phyloP scores from a whole-genome alignment of 805 yeast genomes.

The Candida sanyiensis region DNA sequence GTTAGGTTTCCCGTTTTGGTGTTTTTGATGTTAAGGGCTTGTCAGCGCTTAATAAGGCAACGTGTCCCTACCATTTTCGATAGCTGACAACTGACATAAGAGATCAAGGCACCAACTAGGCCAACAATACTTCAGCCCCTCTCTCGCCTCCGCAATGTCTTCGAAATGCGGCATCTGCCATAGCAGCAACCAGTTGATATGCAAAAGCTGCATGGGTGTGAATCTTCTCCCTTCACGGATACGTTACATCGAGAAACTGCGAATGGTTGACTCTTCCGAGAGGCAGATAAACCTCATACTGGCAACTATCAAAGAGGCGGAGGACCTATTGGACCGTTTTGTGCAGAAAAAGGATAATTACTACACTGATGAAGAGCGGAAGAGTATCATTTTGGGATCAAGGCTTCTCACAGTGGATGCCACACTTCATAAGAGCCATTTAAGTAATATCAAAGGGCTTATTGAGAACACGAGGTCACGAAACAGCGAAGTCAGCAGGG shows the following conservation, averaged over 20 bases:
- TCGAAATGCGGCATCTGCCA: background rate
- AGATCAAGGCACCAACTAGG: no score
- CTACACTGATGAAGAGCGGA: constrained; percentile 5
- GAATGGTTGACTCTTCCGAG: background rate
- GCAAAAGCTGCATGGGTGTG: constrained; percentile 1
- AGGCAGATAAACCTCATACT: constrained; percentile 7
- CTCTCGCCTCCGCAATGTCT: no score
- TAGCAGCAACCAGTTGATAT: background rate
- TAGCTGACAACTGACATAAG: no score
- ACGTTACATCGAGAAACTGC: background rate
- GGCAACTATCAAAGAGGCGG: constrained; percentile 13
- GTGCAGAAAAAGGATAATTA: constrained; percentile 5
- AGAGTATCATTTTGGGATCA: constrained; percentile 21
- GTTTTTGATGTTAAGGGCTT: no score
- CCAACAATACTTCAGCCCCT: no score
- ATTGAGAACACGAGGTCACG: constrained; percentile 7
- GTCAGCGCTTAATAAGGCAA: no score
- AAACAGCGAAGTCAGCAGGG: background rate
- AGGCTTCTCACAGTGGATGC: constrained; percentile 23
- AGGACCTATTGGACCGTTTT: constrained; percentile 10
- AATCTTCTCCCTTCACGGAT: background rate
- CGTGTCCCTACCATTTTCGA: no score
- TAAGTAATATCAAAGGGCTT: constrained; percentile 12
- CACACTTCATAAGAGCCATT: constrained; percentile 13
- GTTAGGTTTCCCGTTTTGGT: no score